Conservation (phyloP, 192 early-diverging fungal genomes). For the Chytriomyces sp. region DNA sequence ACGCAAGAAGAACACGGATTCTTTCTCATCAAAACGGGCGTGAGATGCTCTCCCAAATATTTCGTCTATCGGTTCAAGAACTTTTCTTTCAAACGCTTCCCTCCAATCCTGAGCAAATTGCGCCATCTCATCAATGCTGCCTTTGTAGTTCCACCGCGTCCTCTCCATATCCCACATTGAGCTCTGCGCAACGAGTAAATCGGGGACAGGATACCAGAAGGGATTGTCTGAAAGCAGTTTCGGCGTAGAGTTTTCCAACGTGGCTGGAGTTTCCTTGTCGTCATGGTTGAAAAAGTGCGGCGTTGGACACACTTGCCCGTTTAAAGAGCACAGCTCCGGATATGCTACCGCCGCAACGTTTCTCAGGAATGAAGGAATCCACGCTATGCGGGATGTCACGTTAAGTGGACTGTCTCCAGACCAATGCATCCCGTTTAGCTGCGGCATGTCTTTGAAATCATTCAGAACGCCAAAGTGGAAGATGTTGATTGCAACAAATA, state of each 20-base stretch:
- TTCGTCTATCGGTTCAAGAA: background rate
- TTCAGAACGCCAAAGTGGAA: slow-evolving; percentile 17
- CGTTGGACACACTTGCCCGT: background rate
- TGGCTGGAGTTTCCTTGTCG: no score
- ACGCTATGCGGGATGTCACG: background rate
- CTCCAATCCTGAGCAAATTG: slow-evolving; percentile 5
- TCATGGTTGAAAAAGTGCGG: background rate
- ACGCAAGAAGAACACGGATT: background rate
- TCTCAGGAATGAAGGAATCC: slow-evolving; percentile 7
- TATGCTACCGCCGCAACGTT: background rate
- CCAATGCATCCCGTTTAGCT: slow-evolving; percentile 6
- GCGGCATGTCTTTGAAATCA: no score
- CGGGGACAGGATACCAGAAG: slow-evolving; percentile 16
- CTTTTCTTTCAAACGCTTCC: background rate
- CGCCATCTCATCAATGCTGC: background rate
- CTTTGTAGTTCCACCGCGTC: background rate
- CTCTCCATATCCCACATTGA: slow-evolving; percentile 9
- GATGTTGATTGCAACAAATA: slow-evolving; percentile 21
- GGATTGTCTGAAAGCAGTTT: background rate
- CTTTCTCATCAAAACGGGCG: no score
- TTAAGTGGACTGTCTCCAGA: background rate
- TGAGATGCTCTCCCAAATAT: background rate
- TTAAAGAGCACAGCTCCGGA: background rate
- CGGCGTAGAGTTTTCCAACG: background rate
- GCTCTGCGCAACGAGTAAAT: background rate